Evolutionary conservation across 345 rosid genomes (phyloP).

Genomic region (Citrus inodora): DNA sequence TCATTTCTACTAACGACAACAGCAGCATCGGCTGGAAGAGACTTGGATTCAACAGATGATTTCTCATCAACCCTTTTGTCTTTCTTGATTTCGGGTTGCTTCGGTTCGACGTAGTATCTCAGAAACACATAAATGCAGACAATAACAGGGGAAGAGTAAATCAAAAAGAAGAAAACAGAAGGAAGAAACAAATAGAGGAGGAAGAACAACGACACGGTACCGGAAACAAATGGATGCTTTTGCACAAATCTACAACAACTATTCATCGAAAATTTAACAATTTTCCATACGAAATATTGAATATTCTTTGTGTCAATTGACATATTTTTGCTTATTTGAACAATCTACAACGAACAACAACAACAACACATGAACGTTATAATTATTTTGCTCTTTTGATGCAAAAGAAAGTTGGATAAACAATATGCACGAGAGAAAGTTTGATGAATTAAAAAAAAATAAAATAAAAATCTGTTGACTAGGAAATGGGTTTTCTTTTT

Average conservation of each 20-base stretch:
- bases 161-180: slow-evolving; percentile 44
- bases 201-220: slow-evolving; percentile 27
- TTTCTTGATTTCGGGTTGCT: background rate
- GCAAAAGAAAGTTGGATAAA: background rate
- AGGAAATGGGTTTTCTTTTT: slow-evolving; percentile 15
- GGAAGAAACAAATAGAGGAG: slow-evolving; percentile 51
- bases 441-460: background rate
- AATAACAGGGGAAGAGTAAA: slow-evolving; percentile 49
- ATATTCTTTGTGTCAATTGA: slow-evolving; percentile 46
- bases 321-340: slow-evolving; percentile 32
- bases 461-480: background rate
- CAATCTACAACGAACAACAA: background rate
- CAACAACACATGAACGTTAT: background rate
- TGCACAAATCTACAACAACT: slow-evolving; percentile 25
- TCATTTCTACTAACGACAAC: slow-evolving; percentile 1
- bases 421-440: background rate
- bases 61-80: slow-evolving; percentile 10
- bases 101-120: slow-evolving; percentile 20
- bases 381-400: background rate
- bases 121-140: slow-evolving; percentile 30
- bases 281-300: slow-evolving; percentile 33
- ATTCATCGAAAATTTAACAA: slow-evolving; percentile 34
- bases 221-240: slow-evolving; percentile 48
- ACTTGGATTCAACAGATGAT: slow-evolving; percentile 9
- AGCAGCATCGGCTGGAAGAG: slow-evolving; percentile 5